A percentile compares a stretch with the other conserved stretches of the same genome.
These are phyloP conservation scores for Cunninghamia lanceolata DNA, from an alignment of 75 land plant species.

Conservation along the genomic window DNA sequence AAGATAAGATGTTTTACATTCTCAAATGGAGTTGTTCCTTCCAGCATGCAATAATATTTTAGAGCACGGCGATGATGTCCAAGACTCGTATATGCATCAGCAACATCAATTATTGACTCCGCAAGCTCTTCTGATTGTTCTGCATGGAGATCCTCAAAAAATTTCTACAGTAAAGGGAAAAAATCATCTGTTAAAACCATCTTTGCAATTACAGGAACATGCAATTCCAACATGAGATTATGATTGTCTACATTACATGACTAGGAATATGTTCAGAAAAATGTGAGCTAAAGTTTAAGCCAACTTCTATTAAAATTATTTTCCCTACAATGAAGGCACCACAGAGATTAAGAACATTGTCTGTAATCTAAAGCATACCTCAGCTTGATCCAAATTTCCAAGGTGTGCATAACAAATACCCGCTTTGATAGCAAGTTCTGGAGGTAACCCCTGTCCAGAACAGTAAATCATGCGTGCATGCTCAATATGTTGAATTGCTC, in stretches of 20 bases:
- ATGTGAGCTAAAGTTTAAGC: neutral
- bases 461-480: conserved; percentile 33
- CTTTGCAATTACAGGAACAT: neutral
- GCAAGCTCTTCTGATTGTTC: conserved; percentile 37
- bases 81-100: conserved; percentile 52
- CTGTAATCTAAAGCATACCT: conserved; percentile 36
- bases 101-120: conserved; percentile 65
- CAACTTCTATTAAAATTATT: neutral
- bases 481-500: conserved; percentile 64
- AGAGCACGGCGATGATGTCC: conserved; percentile 54
- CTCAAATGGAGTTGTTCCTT: conserved; percentile 33
- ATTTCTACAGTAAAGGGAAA: conserved; percentile 26
- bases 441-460: conserved; percentile 52
- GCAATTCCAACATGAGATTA: neutral
- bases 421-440: conserved; percentile 62
- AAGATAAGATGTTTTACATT: conserved; percentile 24
- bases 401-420: conserved; percentile 77
- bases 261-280: neutral
- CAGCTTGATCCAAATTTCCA: conserved; percentile 66
- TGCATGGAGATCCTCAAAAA: conserved; percentile 34
- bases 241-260: neutral
- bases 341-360: neutral
- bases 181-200: neutral
- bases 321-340: neutral
- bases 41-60: conserved; percentile 59